Evolutionary conservation across 495 filamentous ascomycete species (phyloP), one percentile per base, ranked within the genome.

Genomic region (Cercophora newfieldiana): DNA sequence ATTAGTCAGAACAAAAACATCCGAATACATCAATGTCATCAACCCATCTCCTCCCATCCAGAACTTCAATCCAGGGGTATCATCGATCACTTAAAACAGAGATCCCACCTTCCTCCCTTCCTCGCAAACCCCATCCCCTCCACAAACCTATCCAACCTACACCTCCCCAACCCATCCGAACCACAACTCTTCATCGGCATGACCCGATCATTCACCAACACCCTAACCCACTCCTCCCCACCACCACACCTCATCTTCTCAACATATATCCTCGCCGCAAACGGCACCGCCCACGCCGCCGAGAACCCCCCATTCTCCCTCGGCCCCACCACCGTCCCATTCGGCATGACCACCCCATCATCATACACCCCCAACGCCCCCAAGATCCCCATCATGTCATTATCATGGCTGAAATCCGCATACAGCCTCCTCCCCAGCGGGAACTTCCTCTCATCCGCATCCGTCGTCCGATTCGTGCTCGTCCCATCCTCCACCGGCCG

Each of bases 381-480:
- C 75, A 90, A 88, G 30, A 93, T 86, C 19, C 81, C 80, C 16
- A 86, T 86, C 86, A 96, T 89, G 65, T 90, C 87, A 72, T 95
- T 96, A 76, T 97, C 93, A 71, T 97, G 93, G 22, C 87, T 89
- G 72, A 97, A 96, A 76, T 97, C 93, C 0, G 91, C 92, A 66
- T 92, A 97, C 3, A 95, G 74, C 25, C 60, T 77, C 19, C 78
- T 75, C 49, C 86, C 81, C 8, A 95, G 72, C 0, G 93, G 91
- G 70, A 96, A 97, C 0, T 89, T 91, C 12, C 64, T 66, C 2
- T 76, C 71, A 47, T 83, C 77, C 2, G 69, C 75, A 68, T 95
- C 90, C 0, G 96, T 81, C 0, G 92, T 94, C 14, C 74, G 78
- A 68, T 97, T 96, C 7, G 86, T 89, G 61, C 80, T 85, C 2